Percentiles rank a stretch among this genome's conserved stretches.
Conservation (phyloP, 2,329 filamentous ascomycete genomes). For the Aspergillus versicolor region DNA sequence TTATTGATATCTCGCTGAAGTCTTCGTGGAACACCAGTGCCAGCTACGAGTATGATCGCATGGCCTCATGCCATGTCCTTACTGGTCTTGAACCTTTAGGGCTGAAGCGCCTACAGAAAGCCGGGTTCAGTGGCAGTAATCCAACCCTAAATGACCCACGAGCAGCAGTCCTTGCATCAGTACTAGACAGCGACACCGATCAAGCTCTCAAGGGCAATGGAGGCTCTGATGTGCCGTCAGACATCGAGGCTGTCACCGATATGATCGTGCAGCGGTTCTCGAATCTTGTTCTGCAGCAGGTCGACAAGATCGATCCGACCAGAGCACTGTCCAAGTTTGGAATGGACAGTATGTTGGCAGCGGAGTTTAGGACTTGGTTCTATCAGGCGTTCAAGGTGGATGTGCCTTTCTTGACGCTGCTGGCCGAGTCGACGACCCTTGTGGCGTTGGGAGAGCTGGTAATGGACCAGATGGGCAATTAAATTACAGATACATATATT, state of each 20-base stretch:
- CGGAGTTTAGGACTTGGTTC: not conserved
- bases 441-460: not conserved
- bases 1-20: constrained; percentile 2
- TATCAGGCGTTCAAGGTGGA: not conserved
- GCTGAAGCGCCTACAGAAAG: not conserved
- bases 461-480: not conserved
- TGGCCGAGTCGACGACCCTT: not conserved
- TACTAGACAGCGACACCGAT: not conserved
- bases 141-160: not conserved
- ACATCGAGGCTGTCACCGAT: not conserved
- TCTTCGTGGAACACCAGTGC: not conserved
- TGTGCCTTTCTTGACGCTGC: not conserved
- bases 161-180: not conserved
- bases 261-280: not conserved
- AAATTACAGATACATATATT: too few relatives aligned
- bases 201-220: not conserved
- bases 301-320: not conserved
- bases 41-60: not conserved
- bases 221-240: not conserved
- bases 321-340: not conserved
- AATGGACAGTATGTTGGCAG: not conserved
- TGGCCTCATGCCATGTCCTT: not conserved
- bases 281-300: not conserved
- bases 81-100: not conserved
- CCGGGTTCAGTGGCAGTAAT: not conserved